Evolutionary conservation across 2,329 filamentous ascomycete genomes (phyloP).

Genomic region (Scedosporium boydii): DNA sequence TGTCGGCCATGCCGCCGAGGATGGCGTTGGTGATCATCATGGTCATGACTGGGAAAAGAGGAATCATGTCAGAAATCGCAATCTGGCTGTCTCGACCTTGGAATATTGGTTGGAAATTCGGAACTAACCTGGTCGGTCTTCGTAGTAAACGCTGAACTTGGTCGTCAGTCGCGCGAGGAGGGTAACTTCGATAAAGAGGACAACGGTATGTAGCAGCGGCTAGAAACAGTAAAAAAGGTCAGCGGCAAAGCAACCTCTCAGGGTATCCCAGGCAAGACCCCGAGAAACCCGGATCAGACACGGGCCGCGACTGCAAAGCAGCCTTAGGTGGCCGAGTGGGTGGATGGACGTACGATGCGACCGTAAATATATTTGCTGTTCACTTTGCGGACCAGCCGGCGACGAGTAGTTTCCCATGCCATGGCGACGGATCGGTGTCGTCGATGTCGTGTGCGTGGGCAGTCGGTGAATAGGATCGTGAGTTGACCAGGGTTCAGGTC

Average conservation of each 20-base stretch:
- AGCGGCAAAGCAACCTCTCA: not conserved
- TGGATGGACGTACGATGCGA: constrained; percentile 51
- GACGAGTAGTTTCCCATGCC: constrained; percentile 48
- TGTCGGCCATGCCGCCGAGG: constrained; percentile 91
- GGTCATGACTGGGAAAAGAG: constrained; percentile 60
- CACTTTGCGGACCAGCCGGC: constrained; percentile 54
- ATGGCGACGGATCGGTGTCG: constrained; percentile 22
- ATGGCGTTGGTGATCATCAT: constrained; percentile 99
- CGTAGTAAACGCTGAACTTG: constrained; percentile 92
- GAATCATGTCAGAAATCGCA: not conserved
- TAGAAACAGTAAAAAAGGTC: constrained; percentile 26
- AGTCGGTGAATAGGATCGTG: not conserved
- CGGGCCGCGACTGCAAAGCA: too few species aligned
- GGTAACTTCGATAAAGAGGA: constrained; percentile 82
- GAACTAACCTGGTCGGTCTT: constrained; percentile 66
- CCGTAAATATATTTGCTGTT: constrained; percentile 68
- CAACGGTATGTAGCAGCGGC: constrained; percentile 78
- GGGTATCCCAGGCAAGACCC: not conserved
- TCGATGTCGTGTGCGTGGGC: not conserved
- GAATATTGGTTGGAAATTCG: not conserved
- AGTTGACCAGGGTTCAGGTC: not conserved
- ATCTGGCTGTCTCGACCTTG: constrained; percentile 5
- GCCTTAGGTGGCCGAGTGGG: not conserved
- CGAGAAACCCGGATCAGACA: not conserved
- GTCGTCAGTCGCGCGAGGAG: constrained; percentile 72